phyloP scores from a whole-genome alignment of 208 protist genomes.

The Leptomonas pyrrhocoris region DNA sequence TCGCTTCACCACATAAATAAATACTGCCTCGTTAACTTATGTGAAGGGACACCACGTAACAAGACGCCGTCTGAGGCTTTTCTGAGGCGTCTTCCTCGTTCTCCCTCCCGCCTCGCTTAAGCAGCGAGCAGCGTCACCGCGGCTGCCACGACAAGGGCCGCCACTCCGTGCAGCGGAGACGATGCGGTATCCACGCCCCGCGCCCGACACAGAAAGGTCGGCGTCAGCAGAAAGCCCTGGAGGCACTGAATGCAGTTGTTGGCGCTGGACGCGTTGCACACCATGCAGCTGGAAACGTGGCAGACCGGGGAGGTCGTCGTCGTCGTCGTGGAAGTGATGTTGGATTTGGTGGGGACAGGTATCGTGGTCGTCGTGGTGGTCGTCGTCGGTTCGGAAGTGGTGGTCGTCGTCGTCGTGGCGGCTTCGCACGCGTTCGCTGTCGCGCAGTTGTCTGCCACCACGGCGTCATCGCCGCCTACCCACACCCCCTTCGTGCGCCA shows the following conservation, averaged over 20 bases:
- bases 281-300: not conserved
- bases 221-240: constrained; percentile 5
- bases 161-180: not conserved
- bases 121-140: constrained; percentile 3
- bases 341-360: not conserved
- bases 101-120: constrained; percentile 5
- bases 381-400: not conserved
- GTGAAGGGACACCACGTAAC: not conserved
- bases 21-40: no score
- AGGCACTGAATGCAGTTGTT: constrained; percentile 7
- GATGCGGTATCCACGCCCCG: not conserved
- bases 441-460: not conserved
- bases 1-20: not conserved
- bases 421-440: not conserved
- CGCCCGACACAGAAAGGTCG: not conserved
- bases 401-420: not conserved
- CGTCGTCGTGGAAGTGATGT: not conserved
- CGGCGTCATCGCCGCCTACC: not conserved
- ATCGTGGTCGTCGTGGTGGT: not conserved
- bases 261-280: constrained; percentile 4
- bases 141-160: not conserved
- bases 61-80: not conserved
- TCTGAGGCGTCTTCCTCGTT: constrained; percentile 16
- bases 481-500: constrained; percentile 2
- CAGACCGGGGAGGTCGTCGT: not conserved